Base-by-base conservation (phyloP, 2,329 filamentous ascomycete species). In the Claviceps capensis region DNA sequence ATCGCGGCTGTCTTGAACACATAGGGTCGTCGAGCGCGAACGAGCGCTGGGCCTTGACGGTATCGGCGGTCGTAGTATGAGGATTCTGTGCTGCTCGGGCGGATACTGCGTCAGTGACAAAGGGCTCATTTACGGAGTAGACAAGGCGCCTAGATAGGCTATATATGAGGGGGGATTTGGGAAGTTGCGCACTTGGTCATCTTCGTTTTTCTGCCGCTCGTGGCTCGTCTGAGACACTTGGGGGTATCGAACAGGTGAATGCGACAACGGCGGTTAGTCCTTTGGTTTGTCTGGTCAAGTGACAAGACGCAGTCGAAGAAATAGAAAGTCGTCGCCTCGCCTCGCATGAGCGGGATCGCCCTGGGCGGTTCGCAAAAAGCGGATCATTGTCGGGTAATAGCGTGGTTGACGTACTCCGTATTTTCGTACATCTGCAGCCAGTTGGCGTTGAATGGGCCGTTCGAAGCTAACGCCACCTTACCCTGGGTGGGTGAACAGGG, bases 61-160 rank as follows among this genome's bases (percentile, higher is more conserved):
- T 86, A 86, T 63, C 86, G 78, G 65, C 83, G 82, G 71, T 95
- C 87, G 76, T 97, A 98, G 77, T 98, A 98, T 58, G 88, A 89
- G 44, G 72, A 73, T 56, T 71, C 74, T 59, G 72, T 69, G 61
- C 73, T 71, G 59, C 19, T 37, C 7, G 5, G 16, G 23, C n/a
- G 22, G 30, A 42, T 43, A 14, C n/a, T 42, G 6, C 6, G 41
- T 54, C 43, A 52, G 49, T 34, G n/a, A 38, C 30, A 34, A 11
- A 11, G 1, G 30, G 30, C 30, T 34, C 30, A 34, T 3, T 4
- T 34, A 34, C 30, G 30, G 9, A 34, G 30, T 34, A 34, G 30
- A 34, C 30, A 34, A 34, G 30, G 30, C 30, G 30, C 30, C 30
- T 34, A 34, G 30, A 4, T 34, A 34, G 30, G 30, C 30, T 34